Evolutionary conservation across 73 alveolate species (phyloP).

Genomic region (Uronychia setigera): DNA sequence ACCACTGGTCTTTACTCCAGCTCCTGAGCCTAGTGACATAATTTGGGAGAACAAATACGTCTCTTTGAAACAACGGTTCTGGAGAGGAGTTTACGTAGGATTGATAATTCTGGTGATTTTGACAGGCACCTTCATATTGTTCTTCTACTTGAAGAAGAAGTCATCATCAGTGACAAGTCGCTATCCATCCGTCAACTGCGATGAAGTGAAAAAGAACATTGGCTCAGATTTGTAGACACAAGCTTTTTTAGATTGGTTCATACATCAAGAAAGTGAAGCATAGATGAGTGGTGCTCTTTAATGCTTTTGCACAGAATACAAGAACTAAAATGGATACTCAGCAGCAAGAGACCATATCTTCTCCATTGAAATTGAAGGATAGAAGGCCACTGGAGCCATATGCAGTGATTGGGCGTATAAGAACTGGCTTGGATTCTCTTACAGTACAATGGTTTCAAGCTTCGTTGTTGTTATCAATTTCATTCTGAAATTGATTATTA

Average conservation of each 20-base stretch:
- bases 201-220: neutral
- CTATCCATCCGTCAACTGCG: neutral
- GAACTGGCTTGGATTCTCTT: neutral
- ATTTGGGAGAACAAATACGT: constrained; percentile 54
- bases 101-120: constrained; percentile 1
- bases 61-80: constrained; percentile 12
- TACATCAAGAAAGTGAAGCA: neutral
- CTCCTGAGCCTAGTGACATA: constrained; percentile 55
- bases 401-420: neutral
- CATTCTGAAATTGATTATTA: constrained; percentile 14
- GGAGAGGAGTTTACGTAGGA: constrained; percentile 11
- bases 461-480: constrained; percentile 29
- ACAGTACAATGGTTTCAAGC: neutral
- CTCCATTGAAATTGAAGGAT: neutral
- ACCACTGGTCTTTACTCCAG: constrained; percentile 9
- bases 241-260: neutral
- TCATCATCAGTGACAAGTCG: constrained; percentile 10
- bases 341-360: neutral
- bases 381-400: neutral
- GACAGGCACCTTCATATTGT: constrained; percentile 19
- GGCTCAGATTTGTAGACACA: too few relatives aligned
- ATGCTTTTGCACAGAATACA: constrained; percentile 29
- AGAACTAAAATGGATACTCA: neutral
- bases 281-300: constrained; percentile 16
- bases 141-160: constrained; percentile 23